These are phyloP conservation scores for Cercospora citrullina DNA, from an alignment of 2,329 filamentous ascomycete species.

Conservation along the genomic window DNA sequence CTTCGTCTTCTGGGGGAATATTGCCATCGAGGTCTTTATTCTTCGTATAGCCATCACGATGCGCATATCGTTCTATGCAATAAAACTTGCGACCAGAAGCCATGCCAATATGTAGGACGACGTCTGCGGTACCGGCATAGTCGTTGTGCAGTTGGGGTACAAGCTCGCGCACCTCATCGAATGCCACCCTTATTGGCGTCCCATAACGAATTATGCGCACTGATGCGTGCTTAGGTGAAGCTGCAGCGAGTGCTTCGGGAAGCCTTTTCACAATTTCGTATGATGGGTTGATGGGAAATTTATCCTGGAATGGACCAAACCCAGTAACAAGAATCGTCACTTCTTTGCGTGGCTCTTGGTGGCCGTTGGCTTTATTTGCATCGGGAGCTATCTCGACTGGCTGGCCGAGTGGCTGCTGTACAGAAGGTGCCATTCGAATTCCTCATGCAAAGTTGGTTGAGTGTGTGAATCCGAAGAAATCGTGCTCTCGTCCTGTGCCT, in stretches of 20 bases:
- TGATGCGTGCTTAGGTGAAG: constrained; percentile 38
- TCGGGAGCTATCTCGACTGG: not conserved
- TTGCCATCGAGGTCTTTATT: constrained; percentile 67
- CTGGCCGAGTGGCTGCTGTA: constrained; percentile 14
- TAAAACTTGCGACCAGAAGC: constrained; percentile 66
- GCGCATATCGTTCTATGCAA: constrained; percentile 67
- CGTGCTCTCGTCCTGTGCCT: not conserved
- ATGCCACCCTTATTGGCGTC: constrained; percentile 68
- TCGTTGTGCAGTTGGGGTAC: constrained; percentile 63
- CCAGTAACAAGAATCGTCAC: constrained; percentile 50
- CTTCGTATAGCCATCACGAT: constrained; percentile 67
- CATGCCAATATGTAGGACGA: constrained; percentile 78
- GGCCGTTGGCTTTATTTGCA: not conserved
- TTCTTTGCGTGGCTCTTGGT: constrained; percentile 14
- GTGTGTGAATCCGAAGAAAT: not conserved
- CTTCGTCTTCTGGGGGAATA: constrained; percentile 33
- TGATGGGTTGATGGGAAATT: constrained; percentile 71
- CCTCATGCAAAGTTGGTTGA: not conserved
- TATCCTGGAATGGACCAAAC: constrained; percentile 66
- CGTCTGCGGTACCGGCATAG: constrained; percentile 56
- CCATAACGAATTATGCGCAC: constrained; percentile 67
- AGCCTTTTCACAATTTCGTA: constrained; percentile 73
- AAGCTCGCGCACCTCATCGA: constrained; percentile 62
- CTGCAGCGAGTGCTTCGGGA: constrained; percentile 60
- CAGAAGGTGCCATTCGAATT: constrained; percentile 20